Conservation (phyloP, 176 grass and related monocot genomes). For the barley (Hordeum vulgare) region MorexV3_pseudomolecules_assembly NC_058518.1:4395681-4396180, state of each 20-base stretch:
- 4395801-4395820: conserved; percentile 14
- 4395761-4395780: conserved; percentile 16
- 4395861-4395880: conserved; percentile 18
- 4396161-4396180: conserved; percentile 69
- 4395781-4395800: conserved; percentile 30
- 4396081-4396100: not conserved
- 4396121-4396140: not conserved
- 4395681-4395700: conserved; percentile 12
- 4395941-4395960: too few relatives aligned
- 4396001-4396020: too few relatives aligned
- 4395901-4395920: too few relatives aligned
- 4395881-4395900: conserved; percentile 56
- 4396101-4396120: too few relatives aligned
- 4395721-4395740: conserved; percentile 17
- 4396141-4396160: conserved; percentile 71
- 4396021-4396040: too few relatives aligned
- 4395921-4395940: too few relatives aligned
- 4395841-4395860: conserved; percentile 11
- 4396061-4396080: not conserved
- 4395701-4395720: not conserved
- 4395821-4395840: not conserved
- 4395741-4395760: conserved; percentile 23
- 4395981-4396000: too few relatives aligned
- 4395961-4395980: too few relatives aligned
- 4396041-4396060: conserved; percentile 12